phyloP scores from a whole-genome alignment of 2,329 filamentous ascomycete genomes.

The Aspergillus sp. region DNA sequence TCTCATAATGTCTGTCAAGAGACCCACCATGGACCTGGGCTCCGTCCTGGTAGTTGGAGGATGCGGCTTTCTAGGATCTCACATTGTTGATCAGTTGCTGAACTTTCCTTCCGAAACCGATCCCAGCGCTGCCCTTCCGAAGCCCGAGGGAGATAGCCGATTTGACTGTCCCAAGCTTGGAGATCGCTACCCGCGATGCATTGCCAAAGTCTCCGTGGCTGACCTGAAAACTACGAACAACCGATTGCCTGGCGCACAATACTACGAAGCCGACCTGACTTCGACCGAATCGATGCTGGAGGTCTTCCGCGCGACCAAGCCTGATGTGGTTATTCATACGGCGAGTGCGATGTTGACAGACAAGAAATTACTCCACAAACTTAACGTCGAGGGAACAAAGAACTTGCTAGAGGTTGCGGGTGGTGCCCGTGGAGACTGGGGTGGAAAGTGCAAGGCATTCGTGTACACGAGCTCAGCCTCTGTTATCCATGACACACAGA shows the following conservation, averaged over 20 bases:
- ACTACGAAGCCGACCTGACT: conserved; percentile 78
- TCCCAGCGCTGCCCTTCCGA: conserved; percentile 37
- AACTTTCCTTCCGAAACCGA: conserved; percentile 54
- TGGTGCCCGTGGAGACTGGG: conserved; percentile 63
- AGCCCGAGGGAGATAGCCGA: conserved; percentile 33
- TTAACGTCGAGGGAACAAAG: conserved; percentile 85
- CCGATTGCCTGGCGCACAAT: conserved; percentile 61
- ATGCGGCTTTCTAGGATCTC: conserved; percentile 80
- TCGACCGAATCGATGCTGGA: conserved; percentile 60
- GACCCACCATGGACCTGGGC: conserved; percentile 53
- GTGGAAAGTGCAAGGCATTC: conserved; percentile 65
- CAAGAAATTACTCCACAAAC: conserved; percentile 68
- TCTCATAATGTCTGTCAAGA: conserved; percentile 29
- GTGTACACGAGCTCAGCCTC: conserved; percentile 91
- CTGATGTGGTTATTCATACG: conserved; percentile 87
- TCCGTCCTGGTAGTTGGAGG: conserved; percentile 77
- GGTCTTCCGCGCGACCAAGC: conserved; percentile 65
- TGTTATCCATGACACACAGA: conserved; percentile 77
- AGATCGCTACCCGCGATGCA: conserved; percentile 43
- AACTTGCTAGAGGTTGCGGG: conserved; percentile 69
- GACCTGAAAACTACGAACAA: conserved; percentile 72
- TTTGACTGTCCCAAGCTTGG: conserved; percentile 39
- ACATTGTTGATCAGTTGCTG: conserved; percentile 73
- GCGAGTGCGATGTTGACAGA: conserved; percentile 66
- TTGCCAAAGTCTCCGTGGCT: conserved; percentile 64